A percentile compares a stretch with the other conserved stretches of the same genome.
phyloP scores from a whole-genome alignment of 2,329 filamentous ascomycete species.

The Verticillium tricorpus region DNA sequence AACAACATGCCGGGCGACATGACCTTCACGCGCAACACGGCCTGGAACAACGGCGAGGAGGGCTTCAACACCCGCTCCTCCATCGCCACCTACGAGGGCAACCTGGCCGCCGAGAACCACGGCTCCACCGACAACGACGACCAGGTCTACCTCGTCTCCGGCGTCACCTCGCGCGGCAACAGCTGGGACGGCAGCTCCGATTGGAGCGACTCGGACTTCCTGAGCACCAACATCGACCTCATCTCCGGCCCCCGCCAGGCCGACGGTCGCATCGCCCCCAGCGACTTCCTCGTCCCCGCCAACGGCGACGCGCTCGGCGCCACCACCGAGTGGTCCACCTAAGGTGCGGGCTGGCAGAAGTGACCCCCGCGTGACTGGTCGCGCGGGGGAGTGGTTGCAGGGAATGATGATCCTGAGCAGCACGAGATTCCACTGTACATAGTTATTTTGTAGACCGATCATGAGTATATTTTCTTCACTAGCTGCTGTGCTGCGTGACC shows the following conservation, averaged over 20 bases:
- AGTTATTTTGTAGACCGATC: neutral
- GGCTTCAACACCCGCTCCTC: conserved; percentile 24
- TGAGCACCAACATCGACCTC: conserved; percentile 7
- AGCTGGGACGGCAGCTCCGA: conserved; percentile 4
- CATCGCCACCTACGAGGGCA: conserved; percentile 10
- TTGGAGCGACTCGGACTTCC: conserved; percentile 7
- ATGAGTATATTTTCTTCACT: neutral
- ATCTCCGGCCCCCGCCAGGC: conserved; percentile 6
- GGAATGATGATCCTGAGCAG: neutral
- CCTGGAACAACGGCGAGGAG: conserved; percentile 37
- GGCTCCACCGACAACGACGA: conserved; percentile 2
- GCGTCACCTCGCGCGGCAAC: conserved; percentile 5
- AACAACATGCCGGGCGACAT: conserved; percentile 37
- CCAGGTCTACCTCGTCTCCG: conserved; percentile 7
- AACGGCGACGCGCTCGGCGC: conserved; percentile 7
- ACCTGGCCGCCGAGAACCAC: conserved; percentile 9
- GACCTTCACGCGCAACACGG: conserved; percentile 34
- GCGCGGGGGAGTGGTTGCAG: neutral
- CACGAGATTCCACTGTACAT: neutral
- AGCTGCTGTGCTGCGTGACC: neutral
- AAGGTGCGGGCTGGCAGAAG: neutral
- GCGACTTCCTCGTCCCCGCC: conserved; percentile 8
- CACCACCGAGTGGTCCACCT: conserved; percentile 5
- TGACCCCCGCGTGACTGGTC: neutral
- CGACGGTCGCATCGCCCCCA: conserved; percentile 9